Evolutionary conservation across 164 flowering plant genomes (phyloP).

Genomic region (Tetrastigma voinierianum): DNA sequence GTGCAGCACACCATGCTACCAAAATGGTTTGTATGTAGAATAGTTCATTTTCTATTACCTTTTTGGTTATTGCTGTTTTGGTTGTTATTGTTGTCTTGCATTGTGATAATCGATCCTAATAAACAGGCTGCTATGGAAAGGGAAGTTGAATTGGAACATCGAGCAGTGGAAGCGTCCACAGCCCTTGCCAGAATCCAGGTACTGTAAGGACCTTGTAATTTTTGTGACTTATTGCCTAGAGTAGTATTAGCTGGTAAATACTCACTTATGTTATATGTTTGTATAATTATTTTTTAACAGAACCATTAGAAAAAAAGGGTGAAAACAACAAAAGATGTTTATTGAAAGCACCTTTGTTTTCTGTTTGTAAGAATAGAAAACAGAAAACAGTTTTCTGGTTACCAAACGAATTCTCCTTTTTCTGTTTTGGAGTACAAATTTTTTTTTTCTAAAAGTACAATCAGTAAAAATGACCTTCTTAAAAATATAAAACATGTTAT

Average conservation of each 20-base stretch:
- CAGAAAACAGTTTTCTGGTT: too few relatives aligned
- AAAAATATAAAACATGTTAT: too few relatives aligned
- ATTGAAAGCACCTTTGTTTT: neutral
- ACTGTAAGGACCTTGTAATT: constrained; percentile 16
- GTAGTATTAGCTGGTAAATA: neutral
- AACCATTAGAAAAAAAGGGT: too few relatives aligned
- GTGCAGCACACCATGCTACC: constrained; percentile 87
- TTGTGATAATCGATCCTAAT: constrained; percentile 2
- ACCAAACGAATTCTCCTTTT: too few relatives aligned
- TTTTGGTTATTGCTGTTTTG: constrained; percentile 3
- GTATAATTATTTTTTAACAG: too few relatives aligned
- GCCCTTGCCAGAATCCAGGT: constrained; percentile 96
- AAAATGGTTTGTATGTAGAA: constrained; percentile 61
- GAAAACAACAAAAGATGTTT: too few relatives aligned
- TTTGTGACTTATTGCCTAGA: neutral
- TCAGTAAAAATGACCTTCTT: too few relatives aligned
- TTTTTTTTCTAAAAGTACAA: too few relatives aligned
- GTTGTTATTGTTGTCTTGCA: constrained; percentile 7
- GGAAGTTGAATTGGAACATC: constrained; percentile 88
- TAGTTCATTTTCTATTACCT: constrained; percentile 3
- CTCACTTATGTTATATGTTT: too few relatives aligned
- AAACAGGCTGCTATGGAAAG: constrained; percentile 95
- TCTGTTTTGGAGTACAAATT: too few relatives aligned
- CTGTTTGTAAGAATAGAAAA: too few relatives aligned
- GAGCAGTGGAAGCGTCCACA: constrained; percentile 83